Base-by-base conservation (phyloP, 2,329 filamentous ascomycete species). In the Keithomyces neogunnii region DNA sequence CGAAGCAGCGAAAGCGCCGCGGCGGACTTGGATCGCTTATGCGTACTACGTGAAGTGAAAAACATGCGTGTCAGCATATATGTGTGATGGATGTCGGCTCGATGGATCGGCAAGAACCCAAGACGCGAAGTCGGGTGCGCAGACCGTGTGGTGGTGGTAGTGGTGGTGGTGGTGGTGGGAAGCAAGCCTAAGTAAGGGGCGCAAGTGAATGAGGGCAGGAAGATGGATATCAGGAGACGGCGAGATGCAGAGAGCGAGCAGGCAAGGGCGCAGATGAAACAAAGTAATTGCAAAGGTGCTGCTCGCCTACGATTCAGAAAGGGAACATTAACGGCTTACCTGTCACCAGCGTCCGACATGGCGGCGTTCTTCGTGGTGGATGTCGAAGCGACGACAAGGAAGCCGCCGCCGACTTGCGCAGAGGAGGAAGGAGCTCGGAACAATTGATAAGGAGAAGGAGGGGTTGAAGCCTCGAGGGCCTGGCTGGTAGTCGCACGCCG, bases 11-110 rank as follows among this genome's bases (percentile, higher is more conserved):
- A 71, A 57, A 81, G 65, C 45, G 76, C 72, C 48, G 71, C 70
- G 40, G 74, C 60, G 48, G 73, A 80, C 63, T 76, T 82, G 51
- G 78, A 77, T 55, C 74, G 76, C 67, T 74, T 78, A 61, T 80
- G 78, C 29, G 55, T 49, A 47, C 57, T 59, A 35, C 26, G 10
- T 26, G n/a, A 44, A 11, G 13, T 8, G 4, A 53, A 13, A 6
- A 36, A 33, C 31, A 29, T 31, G 29, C 43, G 29, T 13, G 48
- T 52, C 39, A 52, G 50, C 39, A 11, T 9, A 47, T 38, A 13
- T 11, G 30, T 36, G 8, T 8, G 33, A 8, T 36, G 33, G 33
- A 8, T 36, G 33, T 36, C 6, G 31, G 19, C 19, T 19, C 19
- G 19, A 19, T 19, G 19, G 19, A 19, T 19, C 19, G 19, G 19